Percentiles rank a stretch among this genome's conserved stretches.
phyloP scores from a whole-genome alignment of 78 protist species.

The Bigelowiella natans region DNA sequence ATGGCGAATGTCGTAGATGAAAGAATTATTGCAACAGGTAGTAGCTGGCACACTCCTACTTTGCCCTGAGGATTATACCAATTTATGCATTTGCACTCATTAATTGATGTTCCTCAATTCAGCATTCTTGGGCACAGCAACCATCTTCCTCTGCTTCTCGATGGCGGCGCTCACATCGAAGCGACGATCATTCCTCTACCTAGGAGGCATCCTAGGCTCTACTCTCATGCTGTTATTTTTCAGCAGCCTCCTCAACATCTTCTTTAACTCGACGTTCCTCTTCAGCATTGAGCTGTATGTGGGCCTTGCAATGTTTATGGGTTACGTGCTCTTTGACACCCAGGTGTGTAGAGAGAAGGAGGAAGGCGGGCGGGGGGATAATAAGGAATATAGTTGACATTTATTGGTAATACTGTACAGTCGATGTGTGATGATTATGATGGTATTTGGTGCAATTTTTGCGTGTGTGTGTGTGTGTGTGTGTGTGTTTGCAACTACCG shows the following conservation, averaged over 20 bases:
- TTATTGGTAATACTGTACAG: background rate
- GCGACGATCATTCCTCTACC: constrained; percentile 24
- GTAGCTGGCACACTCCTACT: no score
- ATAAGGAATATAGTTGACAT: no score
- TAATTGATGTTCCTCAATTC: constrained; percentile 18
- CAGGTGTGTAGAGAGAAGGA: constrained; percentile 24
- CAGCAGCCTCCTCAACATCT: constrained; percentile 20
- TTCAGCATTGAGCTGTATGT: constrained; percentile 20
- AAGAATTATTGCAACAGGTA: no score
- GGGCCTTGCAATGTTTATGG: constrained; percentile 46
- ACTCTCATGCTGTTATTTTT: constrained; percentile 20
- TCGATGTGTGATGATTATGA: background rate
- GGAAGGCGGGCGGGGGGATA: no score
- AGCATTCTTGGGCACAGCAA: constrained; percentile 39
- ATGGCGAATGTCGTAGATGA: no score
- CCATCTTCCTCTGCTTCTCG: constrained; percentile 44
- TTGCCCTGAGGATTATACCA: no score
- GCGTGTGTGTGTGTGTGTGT: no score
- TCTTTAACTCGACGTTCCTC: constrained; percentile 23
- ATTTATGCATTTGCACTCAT: no score
- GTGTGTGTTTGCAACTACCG: no score
- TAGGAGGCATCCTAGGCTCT: constrained; percentile 36
- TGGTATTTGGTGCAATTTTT: background rate
- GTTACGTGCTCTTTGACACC: constrained; percentile 54
- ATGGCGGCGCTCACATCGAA: constrained; percentile 24